These are phyloP conservation scores for Bipolaris zeicola DNA, from an alignment of 2,329 filamentous ascomycete species.

Conservation along the genomic window DNA sequence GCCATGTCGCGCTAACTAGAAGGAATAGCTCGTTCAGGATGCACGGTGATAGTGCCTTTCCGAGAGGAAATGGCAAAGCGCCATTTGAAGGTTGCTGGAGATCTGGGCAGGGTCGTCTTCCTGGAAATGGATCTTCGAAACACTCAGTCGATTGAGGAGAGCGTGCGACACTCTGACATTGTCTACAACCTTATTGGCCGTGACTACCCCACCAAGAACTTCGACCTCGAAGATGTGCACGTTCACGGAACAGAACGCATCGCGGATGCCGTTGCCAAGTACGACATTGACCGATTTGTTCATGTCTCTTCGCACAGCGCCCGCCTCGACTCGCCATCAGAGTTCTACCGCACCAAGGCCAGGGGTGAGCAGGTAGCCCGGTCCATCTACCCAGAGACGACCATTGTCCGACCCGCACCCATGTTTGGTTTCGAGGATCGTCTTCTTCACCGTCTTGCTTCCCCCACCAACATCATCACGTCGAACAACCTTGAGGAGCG, in stretches of 20 bases:
- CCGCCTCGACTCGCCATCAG: conserved; percentile 75
- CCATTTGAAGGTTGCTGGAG: conserved; percentile 94
- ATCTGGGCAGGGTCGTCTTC: conserved; percentile 87
- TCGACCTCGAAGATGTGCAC: conserved; percentile 88
- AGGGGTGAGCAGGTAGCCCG: conserved; percentile 81
- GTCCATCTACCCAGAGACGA: conserved; percentile 93
- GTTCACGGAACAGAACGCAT: conserved; percentile 92
- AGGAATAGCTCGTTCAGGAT: conserved; percentile 82
- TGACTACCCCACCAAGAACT: conserved; percentile 98
- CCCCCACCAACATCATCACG: conserved; percentile 80
- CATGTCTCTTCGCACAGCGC: conserved; percentile 97
- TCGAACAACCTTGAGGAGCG: conserved; percentile 92
- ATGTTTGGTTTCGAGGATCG: conserved; percentile 96
- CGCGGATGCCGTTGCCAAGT: conserved; percentile 92
- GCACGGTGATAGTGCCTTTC: conserved; percentile 90
- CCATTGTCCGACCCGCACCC: conserved; percentile 90
- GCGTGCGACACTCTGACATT: conserved; percentile 93
- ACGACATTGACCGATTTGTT: conserved; percentile 95
- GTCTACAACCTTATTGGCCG: conserved; percentile 96
- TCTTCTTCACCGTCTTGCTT: conserved; percentile 83
- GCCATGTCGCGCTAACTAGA: conserved; percentile 22
- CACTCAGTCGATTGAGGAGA: conserved; percentile 93
- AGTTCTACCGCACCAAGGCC: conserved; percentile 94
- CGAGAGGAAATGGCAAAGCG: conserved; percentile 98
- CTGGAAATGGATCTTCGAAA: conserved; percentile 95